Conservation (phyloP, 164 flowering plant genomes). For the Euptelea pleiosperma region DNA sequence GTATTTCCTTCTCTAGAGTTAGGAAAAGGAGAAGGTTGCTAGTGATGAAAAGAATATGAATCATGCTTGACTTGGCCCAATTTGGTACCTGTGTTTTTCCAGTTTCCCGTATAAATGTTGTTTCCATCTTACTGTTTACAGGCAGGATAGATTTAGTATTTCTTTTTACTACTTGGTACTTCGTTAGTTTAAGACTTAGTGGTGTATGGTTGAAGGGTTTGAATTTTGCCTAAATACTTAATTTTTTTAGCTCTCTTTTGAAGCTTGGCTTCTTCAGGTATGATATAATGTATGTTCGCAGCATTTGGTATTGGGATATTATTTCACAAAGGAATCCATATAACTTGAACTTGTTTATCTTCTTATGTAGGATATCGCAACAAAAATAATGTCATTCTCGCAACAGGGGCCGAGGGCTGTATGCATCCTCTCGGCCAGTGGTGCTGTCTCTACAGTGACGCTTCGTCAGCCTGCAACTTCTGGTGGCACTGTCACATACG, state of each 20-base stretch:
- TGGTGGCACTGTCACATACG: slow-evolving; percentile 81
- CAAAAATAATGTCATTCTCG: slow-evolving; percentile 72
- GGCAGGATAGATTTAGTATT: no score
- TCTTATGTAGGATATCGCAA: slow-evolving; percentile 63
- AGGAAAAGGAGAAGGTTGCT: no score
- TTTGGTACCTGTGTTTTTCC: no score
- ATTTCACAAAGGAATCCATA: neutral
- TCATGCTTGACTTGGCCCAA: no score
- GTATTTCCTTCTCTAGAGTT: no score
- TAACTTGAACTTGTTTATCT: neutral
- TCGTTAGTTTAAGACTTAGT: no score
- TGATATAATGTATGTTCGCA: neutral
- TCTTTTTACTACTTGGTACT: no score
- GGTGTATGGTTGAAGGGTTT: neutral
- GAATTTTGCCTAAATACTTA: neutral
- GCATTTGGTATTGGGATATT: neutral
- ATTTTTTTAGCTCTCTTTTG: neutral
- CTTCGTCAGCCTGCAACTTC: slow-evolving; percentile 78
- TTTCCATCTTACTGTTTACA: no score
- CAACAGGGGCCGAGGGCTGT: slow-evolving; percentile 80
- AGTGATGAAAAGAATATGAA: no score
- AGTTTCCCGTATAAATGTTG: no score
- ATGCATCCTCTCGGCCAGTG: slow-evolving; percentile 80
- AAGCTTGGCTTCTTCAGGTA: neutral
- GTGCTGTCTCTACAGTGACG: slow-evolving; percentile 79